Base-by-base conservation (phyloP, 495 filamentous ascomycete genomes). In the Tuber aestivum region DNA sequence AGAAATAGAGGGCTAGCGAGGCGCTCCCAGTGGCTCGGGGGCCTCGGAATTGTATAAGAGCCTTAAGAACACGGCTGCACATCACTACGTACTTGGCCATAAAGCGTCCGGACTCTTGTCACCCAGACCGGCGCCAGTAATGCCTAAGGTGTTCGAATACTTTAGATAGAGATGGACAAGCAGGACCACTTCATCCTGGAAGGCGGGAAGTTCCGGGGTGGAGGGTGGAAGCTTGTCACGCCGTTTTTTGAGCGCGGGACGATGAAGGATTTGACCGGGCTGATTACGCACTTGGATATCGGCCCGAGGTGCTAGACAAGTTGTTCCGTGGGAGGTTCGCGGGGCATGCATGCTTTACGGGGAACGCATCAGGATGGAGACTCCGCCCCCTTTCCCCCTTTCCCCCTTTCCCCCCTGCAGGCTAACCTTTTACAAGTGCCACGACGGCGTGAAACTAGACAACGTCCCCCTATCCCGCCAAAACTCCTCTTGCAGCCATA, bases 401-500 rank as follows among this genome's bases (percentile, higher is more conserved):
- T 41, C 27, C 32, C n/a, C 8, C 6, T 5, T 18, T 9, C 70
- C n/a, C 37, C 61, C 27, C n/a, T 23, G 32, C 38, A n/a, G 73
- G 9, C 70, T 18, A 10, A n/a, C 32, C 8, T 8, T 23, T n/a
- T 50, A 27, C n/a, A 45, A 78, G 75, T 81, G 78, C 71, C 83
- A 84, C 69, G 81, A 82, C 72, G 83, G 83, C 65, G 72, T 84
- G 48, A 83, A 84, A 72, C 72, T 68, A 38, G 76, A 78, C 71
- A 83, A 83, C 70, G 75, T 84, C 42, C 80, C 83, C 69, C 56
- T 77, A n/a, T 38, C 65, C 12, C 35, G 48, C 23, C 56, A 48
- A 18, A 74, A 61, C 41, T 69, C 76, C 38, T 32, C 74, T 38
- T 41, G 20, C 83, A 83, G 70, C 69, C 69, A 27, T 80, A 72